Evolutionary conservation across 495 filamentous ascomycete species (phyloP).

Genomic region (Aspergillus bridgeri): DNA sequence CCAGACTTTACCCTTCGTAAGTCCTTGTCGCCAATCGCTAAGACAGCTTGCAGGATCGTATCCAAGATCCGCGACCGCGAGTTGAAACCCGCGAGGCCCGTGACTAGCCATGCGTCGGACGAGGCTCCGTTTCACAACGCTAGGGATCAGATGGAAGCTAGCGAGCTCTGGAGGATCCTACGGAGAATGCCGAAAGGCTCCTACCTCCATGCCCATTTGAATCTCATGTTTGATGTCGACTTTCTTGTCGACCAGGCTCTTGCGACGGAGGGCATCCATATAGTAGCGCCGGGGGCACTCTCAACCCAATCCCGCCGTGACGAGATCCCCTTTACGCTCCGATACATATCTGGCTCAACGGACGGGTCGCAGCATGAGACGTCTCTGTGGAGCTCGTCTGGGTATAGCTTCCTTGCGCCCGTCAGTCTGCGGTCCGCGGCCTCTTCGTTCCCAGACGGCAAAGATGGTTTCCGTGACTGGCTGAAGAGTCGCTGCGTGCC

Average conservation of each 20-base stretch:
- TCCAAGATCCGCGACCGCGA: conserved; percentile 74
- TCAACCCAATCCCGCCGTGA: conserved; percentile 41
- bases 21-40: conserved; percentile 70
- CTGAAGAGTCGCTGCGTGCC: conserved; percentile 70
- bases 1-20: conserved; percentile 45
- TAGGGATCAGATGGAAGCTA: conserved; percentile 73
- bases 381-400: conserved; percentile 55
- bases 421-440: conserved; percentile 64
- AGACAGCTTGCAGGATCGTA: conserved; percentile 73
- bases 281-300: conserved; percentile 56
- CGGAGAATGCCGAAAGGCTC: conserved; percentile 86
- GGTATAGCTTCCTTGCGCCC: conserved; percentile 54
- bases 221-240: conserved; percentile 85
- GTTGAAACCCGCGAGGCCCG: conserved; percentile 65
- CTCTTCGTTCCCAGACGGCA: conserved; percentile 64
- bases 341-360: conserved; percentile 34
- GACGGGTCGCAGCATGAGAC: conserved; percentile 22
- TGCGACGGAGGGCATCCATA: conserved; percentile 69
- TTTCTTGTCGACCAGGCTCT: conserved; percentile 70
- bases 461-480: conserved; percentile 71
- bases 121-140: conserved; percentile 19
- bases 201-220: conserved; percentile 81
- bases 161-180: conserved; percentile 81
- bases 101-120: not conserved
- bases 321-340: conserved; percentile 48